Conservation (phyloP, 1,139 yeast species). For the Nakaseomyces nivariensis region DNA sequence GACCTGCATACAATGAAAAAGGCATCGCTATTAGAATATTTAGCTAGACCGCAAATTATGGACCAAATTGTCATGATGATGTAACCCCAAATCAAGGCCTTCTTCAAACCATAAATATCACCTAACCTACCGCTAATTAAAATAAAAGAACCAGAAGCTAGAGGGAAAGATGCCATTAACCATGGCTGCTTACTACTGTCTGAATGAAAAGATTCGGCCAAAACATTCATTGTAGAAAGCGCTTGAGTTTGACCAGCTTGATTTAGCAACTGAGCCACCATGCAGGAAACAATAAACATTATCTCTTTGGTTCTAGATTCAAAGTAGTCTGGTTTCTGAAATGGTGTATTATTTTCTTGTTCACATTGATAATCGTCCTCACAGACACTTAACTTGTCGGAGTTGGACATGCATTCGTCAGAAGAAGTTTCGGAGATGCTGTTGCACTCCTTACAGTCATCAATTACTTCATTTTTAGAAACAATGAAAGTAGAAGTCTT, state of each 20-base stretch:
- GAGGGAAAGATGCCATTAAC: conserved; percentile 50
- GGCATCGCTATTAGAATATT: conserved; percentile 34
- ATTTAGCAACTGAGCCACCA: conserved; percentile 33
- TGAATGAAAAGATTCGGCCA: conserved; percentile 23
- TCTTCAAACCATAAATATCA: conserved; percentile 44
- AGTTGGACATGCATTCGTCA: neutral
- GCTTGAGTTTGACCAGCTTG: conserved; percentile 30
- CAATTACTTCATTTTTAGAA: neutral
- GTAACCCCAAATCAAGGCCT: conserved; percentile 37
- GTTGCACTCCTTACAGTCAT: neutral
- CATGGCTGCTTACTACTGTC: conserved; percentile 33
- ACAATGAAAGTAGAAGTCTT: neutral
- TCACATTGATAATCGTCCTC: neutral
- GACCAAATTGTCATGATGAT: conserved; percentile 38
- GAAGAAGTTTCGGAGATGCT: neutral
- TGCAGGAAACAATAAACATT: conserved; percentile 30
- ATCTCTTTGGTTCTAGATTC: conserved; percentile 23
- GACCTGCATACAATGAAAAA: conserved; percentile 45
- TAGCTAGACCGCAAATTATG: conserved; percentile 38
- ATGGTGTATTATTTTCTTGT: conserved; percentile 3
- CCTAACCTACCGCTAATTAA: conserved; percentile 44
- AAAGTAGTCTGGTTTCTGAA: conserved; percentile 14
- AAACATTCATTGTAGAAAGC: conserved; percentile 28
- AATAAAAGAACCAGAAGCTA: conserved; percentile 47
- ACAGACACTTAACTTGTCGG: neutral